These are phyloP conservation scores for Stipa capillata DNA, from an alignment of 176 grass and related monocot species.

Conservation along the genomic window DNA sequence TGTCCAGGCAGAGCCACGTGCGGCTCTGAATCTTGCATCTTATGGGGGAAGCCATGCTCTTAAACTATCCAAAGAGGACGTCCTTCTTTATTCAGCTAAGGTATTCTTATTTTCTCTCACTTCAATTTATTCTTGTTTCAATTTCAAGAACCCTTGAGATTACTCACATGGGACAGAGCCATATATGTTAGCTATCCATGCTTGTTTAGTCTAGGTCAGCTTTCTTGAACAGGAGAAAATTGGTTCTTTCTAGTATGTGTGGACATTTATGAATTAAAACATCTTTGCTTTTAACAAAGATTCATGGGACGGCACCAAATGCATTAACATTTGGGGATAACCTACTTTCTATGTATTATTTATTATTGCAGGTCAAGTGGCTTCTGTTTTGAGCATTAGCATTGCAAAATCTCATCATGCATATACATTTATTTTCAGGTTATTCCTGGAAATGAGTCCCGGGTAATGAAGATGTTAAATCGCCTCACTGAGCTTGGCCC, in stretches of 20 bases:
- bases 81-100: constrained; percentile 96
- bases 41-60: constrained; percentile 90
- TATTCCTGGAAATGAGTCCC: constrained; percentile 94
- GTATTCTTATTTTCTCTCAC: constrained; percentile 35
- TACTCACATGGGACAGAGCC: not conserved
- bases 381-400: constrained; percentile 4
- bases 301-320: no score
- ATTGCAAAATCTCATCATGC: constrained; percentile 10
- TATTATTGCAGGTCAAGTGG: not conserved
- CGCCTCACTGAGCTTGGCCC: constrained; percentile 83
- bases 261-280: not conserved
- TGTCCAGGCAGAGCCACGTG: constrained; percentile 88
- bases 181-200: not conserved
- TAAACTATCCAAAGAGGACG: constrained; percentile 82
- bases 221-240: constrained; percentile 2
- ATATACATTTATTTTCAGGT: constrained; percentile 47
- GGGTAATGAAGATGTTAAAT: constrained; percentile 99
- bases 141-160: constrained; percentile 2
- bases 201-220: not conserved
- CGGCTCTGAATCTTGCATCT: constrained; percentile 95
- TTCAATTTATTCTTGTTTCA: not conserved
- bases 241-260: constrained; percentile 1
- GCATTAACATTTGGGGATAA: not conserved
- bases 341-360: not conserved
- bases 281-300: not conserved